Evolutionary conservation across 805 yeast species (phyloP), one percentile per base, ranked within the genome.

Genomic region (Pichia manshurica): DNA sequence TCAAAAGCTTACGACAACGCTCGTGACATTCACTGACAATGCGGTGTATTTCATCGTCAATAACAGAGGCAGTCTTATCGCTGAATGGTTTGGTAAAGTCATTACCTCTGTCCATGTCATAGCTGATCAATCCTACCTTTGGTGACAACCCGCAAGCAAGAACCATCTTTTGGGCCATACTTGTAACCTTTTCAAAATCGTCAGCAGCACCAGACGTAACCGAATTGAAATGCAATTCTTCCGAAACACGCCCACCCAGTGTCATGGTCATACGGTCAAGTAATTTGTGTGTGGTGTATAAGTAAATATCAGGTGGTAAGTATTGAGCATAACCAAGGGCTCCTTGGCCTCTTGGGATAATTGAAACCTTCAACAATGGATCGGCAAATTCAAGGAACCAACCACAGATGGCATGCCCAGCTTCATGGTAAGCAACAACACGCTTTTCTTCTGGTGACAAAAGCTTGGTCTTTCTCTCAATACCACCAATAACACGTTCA

Each of bases 311-410:
- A 25, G 89, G 87, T 16, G 97, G 97, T 53, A 90, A 72, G 61
- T 89, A 87, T 66, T 90, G 96, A 3, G 97, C 96, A 64, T 90
- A 89, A n/a, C 97, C 97, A 47, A 89, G 71, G 13, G 96, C 96
- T 44, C 96, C 96, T 65, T 85, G 87, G 20, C 96, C 96, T 66
- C 96, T 80, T 48, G 97, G 97, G 52, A 89, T 87, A 56, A 89
- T 89, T 19, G 95, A 84, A n/a, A 89, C 96, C 66, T 89, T 89
- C 50, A 90, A 77, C 50, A 89, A 70, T 7, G 97, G 97, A 64
- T 89, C 96, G 10, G 97, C 96, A 68, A 70, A 81, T 67, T 81
- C 78, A 61, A 89, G 73, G 62, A 72, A 87, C 97, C 96, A 90
- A 20, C 96, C 97, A 67, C 96, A 86, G 42, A 89, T 84, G 4